Percentiles rank a stretch among this genome's conserved stretches.
Conservation (phyloP, 768 basidiomycete genomes). For the Tricholoma sp. region DNA sequence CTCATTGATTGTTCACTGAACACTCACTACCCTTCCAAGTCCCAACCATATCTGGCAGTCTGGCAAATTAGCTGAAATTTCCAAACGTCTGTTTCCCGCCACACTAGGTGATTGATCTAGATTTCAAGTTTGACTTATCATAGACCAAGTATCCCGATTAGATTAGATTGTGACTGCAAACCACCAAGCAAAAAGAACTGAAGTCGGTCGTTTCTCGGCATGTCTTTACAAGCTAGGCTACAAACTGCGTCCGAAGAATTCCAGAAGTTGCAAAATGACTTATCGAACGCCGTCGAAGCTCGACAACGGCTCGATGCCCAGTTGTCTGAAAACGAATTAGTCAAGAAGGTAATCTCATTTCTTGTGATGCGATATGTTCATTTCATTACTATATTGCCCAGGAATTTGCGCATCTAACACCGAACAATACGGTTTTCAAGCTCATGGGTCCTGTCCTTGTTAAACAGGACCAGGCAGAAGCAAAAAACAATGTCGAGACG, state of each 20-base stretch:
- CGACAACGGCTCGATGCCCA: slow-evolving; percentile 88
- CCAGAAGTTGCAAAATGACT: slow-evolving; percentile 75
- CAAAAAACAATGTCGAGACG: slow-evolving; percentile 83
- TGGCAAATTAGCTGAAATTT: no score
- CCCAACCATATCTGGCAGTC: no score
- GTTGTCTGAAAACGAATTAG: slow-evolving; percentile 85
- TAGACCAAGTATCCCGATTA: no score
- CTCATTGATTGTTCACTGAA: no score
- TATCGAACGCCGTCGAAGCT: slow-evolving; percentile 69
- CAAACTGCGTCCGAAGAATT: slow-evolving; percentile 71
- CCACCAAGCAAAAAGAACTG: no score
- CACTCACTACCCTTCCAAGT: no score
- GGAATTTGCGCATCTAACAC: slow-evolving; percentile 78
- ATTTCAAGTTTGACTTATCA: not conserved
- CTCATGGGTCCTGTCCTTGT: slow-evolving; percentile 88
- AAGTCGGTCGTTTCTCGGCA: not conserved
- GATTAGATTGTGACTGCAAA: no score
- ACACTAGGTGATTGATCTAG: not conserved
- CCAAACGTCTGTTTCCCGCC: no score
- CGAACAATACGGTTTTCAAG: slow-evolving; percentile 83
- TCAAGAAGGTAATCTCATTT: slow-evolving; percentile 63
- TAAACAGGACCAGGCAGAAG: slow-evolving; percentile 84
- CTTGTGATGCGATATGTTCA: not conserved
- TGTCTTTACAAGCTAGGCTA: slow-evolving; percentile 54
- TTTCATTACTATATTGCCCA: slow-evolving; percentile 24